Conservation (phyloP, 306 rosid genomes). For the Trichosanthes cucumerina region DNA sequence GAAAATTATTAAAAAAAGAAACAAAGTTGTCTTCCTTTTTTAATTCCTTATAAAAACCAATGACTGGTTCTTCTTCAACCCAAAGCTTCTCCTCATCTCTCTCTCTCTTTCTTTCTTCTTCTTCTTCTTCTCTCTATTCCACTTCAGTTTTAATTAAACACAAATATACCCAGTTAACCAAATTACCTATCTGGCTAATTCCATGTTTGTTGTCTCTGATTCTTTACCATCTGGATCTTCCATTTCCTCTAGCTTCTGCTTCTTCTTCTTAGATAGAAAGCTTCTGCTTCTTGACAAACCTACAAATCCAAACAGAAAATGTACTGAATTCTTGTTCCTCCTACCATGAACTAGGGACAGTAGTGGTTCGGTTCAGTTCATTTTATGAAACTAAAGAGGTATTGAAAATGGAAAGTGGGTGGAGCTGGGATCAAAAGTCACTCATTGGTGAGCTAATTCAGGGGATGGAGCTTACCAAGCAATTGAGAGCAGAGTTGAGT, state of each 20-base stretch:
- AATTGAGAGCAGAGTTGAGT: constrained; percentile 36
- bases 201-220: constrained; percentile 7
- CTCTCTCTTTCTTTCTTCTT: neutral
- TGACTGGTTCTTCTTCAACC: neutral
- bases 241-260: neutral
- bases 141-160: neutral
- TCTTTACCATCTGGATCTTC: neutral
- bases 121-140: neutral
- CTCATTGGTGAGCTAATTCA: constrained; percentile 46
- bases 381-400: neutral
- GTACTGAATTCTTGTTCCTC: neutral
- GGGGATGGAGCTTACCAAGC: constrained; percentile 64
- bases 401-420: constrained; percentile 36
- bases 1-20: neutral
- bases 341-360: neutral
- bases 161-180: neutral
- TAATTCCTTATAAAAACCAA: neutral
- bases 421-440: constrained; percentile 41
- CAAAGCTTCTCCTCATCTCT: neutral
- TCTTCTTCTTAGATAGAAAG: neutral
- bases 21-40: neutral
- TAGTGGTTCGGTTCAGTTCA: neutral
- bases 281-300: constrained; percentile 1
- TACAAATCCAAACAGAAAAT: neutral
- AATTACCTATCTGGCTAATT: neutral